Evolutionary conservation across 805 yeast species (phyloP), one percentile per base, ranked within the genome.

Genomic region (Cyberlindnera mississippiensis): DNA sequence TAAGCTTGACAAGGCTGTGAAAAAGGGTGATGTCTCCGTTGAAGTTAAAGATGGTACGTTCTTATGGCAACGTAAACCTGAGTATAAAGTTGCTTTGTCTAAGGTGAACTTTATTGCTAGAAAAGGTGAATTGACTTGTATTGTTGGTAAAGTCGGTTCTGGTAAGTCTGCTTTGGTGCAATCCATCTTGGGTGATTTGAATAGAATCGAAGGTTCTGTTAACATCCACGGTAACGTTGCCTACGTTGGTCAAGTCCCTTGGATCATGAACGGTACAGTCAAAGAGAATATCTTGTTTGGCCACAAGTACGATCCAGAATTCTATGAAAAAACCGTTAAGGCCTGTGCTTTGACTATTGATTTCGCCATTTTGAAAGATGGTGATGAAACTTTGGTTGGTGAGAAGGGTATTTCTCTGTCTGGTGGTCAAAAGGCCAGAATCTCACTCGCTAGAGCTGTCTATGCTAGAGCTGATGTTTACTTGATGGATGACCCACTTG

Each of bases 391-490:
- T 6, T 78, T 85, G 53, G 98, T 93, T 44, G 99, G 99, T 49
- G 99, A 93, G 67, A 88, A 91, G 62, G 99, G 99, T 50, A 90
- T 93, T 38, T 87, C 97, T 12, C 71, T 93, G 37, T 86, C 96
- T 32, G 99, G 99, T 38, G 99, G 99, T 34, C 99, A 93, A 64
- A 93, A 93, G 72, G 98, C 99, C 0, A 80, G 99, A 61, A 73
- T 93, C 28, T 82, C 96, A 1, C 73, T 93, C 40, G 99, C 99
- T 0, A 78, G 99, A 60, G 97, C 99, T 11, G 96, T 93, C 9
- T 93, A 93, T 60, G 77, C 96, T 11, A 75, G 98, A 50, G 95
- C 98, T 3, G 98, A 93, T 58, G 78, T 93, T 24, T 89, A 87
- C 60, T 66, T 93, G 31, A 66, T 93, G 49, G 99, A 93, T 62